Conservation (phyloP, 2,329 filamentous ascomycete genomes). For the Exophiala spinifera region DNA sequence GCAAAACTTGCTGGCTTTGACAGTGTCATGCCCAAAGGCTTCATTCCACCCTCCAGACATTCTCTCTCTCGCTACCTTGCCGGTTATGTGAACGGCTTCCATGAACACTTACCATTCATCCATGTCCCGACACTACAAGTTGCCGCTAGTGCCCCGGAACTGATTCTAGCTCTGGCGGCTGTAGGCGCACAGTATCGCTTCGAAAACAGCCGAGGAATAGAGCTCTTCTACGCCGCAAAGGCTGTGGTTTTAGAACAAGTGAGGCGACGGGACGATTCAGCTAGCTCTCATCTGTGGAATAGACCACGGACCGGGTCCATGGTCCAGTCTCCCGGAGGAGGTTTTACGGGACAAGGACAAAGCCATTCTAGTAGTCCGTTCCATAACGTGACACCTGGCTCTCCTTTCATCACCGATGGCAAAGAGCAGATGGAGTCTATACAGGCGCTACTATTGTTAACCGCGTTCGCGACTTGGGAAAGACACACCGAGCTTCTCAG, state of each 20-base stretch:
- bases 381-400: slow-evolving; percentile 32
- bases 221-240: slow-evolving; percentile 57
- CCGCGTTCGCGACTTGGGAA: slow-evolving; percentile 60
- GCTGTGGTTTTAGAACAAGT: slow-evolving; percentile 54
- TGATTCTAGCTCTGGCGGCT: slow-evolving; percentile 51
- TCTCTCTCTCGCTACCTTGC: slow-evolving; percentile 49
- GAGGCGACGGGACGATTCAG: slow-evolving; percentile 47
- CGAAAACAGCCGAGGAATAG: slow-evolving; percentile 51
- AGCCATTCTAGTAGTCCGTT: slow-evolving; percentile 45
- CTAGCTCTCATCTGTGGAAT: slow-evolving; percentile 43
- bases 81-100: slow-evolving; percentile 51
- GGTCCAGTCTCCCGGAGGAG: slow-evolving; percentile 40
- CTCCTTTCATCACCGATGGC: slow-evolving; percentile 36
- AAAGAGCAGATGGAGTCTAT: slow-evolving; percentile 51
- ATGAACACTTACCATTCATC: slow-evolving; percentile 52
- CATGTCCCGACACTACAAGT: slow-evolving; percentile 49
- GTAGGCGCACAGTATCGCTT: slow-evolving; percentile 50
- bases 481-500: slow-evolving; percentile 56
- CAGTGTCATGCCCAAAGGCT: slow-evolving; percentile 45
- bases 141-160: slow-evolving; percentile 45
- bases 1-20: slow-evolving; percentile 46
- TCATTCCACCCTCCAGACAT: slow-evolving; percentile 49
- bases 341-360: slow-evolving; percentile 42
- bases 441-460: slow-evolving; percentile 52
- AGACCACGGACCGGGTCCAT: slow-evolving; percentile 38